Evolutionary conservation across 305 asterid species (phyloP).

Genomic region (Plantago lanceolata): DNA sequence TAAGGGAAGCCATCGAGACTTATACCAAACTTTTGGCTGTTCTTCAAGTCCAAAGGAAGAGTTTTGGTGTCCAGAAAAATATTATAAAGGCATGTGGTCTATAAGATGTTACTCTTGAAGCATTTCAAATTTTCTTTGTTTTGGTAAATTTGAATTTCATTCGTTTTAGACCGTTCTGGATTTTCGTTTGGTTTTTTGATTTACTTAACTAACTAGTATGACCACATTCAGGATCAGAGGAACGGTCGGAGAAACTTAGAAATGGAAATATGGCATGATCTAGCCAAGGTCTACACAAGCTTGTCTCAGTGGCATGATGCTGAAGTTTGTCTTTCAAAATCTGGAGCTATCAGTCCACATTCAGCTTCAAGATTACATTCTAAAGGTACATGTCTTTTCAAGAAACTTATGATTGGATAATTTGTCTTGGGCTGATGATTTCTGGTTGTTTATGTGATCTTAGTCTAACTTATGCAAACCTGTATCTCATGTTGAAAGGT

Average conservation of each 20-base stretch:
- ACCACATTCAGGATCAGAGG: conserved; percentile 41
- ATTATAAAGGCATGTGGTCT: conserved; percentile 42
- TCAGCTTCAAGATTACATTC: conserved; percentile 84
- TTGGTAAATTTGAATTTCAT: no score
- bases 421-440: neutral
- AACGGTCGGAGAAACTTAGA: conserved; percentile 42
- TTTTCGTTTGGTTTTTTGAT: conserved; percentile 1
- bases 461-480: neutral
- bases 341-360: conserved; percentile 75
- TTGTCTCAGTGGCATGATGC: conserved; percentile 92
- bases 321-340: conserved; percentile 77
- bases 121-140: neutral
- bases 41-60: conserved; percentile 74
- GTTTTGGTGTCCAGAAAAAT: conserved; percentile 43
- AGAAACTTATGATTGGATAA: neutral
- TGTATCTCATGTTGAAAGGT: conserved; percentile 38
- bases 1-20: conserved; percentile 61
- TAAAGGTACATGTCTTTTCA: conserved; percentile 53
- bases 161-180: neutral
- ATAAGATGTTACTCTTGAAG: conserved; percentile 6
- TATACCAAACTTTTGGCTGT: conserved; percentile 78
- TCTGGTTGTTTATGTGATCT: no score
- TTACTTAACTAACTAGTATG: neutral
- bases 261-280: conserved; percentile 93
- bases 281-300: conserved; percentile 61